Conservation (phyloP, 805 yeast species). For the Candida sonorensis region DNA sequence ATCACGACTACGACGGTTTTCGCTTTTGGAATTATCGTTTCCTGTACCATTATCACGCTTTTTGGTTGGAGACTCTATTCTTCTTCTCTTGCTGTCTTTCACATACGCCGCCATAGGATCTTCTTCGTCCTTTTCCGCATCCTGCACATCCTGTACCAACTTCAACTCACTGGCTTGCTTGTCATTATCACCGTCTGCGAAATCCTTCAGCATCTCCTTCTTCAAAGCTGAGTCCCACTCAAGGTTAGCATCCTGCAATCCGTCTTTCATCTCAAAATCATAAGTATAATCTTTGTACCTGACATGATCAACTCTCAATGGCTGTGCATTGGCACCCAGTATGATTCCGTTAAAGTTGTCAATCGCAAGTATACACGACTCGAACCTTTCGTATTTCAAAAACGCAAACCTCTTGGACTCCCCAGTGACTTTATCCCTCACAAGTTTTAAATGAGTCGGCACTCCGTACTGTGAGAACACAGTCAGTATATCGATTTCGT, state of each 20-base stretch:
- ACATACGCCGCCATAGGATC: slow-evolving; percentile 33
- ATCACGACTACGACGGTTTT: no score
- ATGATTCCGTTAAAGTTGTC: slow-evolving; percentile 76
- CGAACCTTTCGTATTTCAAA: slow-evolving; percentile 74
- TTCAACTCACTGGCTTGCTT: slow-evolving; percentile 1
- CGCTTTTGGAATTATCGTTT: no score
- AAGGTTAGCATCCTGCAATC: slow-evolving; percentile 35
- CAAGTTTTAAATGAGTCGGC: slow-evolving; percentile 68
- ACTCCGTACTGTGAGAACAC: slow-evolving; percentile 87
- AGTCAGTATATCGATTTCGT: slow-evolving; percentile 68
- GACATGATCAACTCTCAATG: slow-evolving; percentile 65
- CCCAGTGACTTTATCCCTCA: slow-evolving; percentile 60
- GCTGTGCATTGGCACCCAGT: slow-evolving; percentile 36
- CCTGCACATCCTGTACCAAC: no score
- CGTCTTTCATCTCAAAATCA: slow-evolving; percentile 38
- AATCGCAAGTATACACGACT: slow-evolving; percentile 76
- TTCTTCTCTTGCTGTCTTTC: slow-evolving; percentile 5
- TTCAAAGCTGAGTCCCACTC: slow-evolving; percentile 23
- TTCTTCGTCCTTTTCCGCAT: slow-evolving; percentile 7
- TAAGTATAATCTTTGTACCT: slow-evolving; percentile 40
- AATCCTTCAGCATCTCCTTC: slow-evolving; percentile 41
- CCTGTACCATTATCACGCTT: no score
- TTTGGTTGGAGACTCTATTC: no score
- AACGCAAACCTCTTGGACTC: slow-evolving; percentile 72
- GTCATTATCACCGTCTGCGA: slow-evolving; percentile 35